Percentiles rank a stretch among this genome's conserved stretches.
phyloP scores from a whole-genome alignment of 2,329 filamentous ascomycete genomes.

The Diaporthe longicolla region DNA sequence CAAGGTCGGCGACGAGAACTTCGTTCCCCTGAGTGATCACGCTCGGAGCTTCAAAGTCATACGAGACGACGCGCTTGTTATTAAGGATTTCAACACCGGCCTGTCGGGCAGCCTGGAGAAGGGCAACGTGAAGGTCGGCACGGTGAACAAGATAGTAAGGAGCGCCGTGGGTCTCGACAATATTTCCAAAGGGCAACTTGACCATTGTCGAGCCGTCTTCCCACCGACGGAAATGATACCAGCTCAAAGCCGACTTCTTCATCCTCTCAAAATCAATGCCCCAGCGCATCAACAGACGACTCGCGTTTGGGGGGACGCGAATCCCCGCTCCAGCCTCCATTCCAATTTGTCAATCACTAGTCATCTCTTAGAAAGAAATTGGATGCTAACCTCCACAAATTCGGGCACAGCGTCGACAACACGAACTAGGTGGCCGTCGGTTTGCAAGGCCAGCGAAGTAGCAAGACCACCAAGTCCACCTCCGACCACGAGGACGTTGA shows the following conservation, averaged over 20 bases:
- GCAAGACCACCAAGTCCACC: conserved; percentile 43
- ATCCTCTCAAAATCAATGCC: conserved; percentile 48
- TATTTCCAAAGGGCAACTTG: conserved; percentile 13
- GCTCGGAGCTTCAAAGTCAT: conserved; percentile 43
- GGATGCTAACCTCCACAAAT: not conserved
- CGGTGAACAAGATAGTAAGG: conserved; percentile 54
- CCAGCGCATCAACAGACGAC: conserved; percentile 50
- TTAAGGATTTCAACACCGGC: not conserved
- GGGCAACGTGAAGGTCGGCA: conserved; percentile 53
- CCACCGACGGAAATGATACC: conserved; percentile 49
- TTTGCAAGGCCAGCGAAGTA: not conserved
- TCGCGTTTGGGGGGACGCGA: conserved; percentile 52
- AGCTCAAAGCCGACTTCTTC: conserved; percentile 47
- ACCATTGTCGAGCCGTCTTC: conserved; percentile 44
- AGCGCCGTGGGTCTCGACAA: conserved; percentile 48
- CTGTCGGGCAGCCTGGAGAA: conserved; percentile 48
- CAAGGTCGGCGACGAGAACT: conserved; percentile 44
- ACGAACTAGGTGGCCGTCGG: conserved; percentile 1
- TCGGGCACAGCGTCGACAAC: conserved; percentile 1
- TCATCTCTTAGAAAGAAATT: not conserved
- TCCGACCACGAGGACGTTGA: conserved; percentile 43
- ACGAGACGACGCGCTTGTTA: conserved; percentile 47
- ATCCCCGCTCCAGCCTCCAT: conserved; percentile 50
- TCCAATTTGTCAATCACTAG: not conserved
- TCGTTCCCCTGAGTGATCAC: conserved; percentile 45